Evolutionary conservation across 805 yeast species (phyloP).

Genomic region (Maudiozyma serrabonitensis): DNA sequence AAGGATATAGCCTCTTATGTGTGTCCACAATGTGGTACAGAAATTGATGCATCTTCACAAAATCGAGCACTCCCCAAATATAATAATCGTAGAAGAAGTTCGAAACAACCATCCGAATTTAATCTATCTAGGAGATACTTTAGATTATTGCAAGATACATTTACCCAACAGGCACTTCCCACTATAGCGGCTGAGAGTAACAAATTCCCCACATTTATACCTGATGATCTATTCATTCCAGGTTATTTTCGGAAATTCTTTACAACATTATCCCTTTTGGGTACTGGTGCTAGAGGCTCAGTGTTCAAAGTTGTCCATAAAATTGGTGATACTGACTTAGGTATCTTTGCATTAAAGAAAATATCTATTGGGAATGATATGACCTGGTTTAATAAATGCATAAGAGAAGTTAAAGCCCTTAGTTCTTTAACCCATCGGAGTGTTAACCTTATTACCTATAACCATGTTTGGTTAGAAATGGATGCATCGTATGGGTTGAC

Average conservation of each 20-base stretch:
- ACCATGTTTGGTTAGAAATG: constrained; percentile 86
- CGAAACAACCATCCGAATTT: constrained; percentile 1
- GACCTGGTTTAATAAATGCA: constrained; percentile 55
- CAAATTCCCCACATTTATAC: constrained; percentile 25
- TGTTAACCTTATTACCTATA: constrained; percentile 66
- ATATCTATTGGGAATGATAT: constrained; percentile 75
- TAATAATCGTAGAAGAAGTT: background rate
- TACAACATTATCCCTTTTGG: constrained; percentile 47
- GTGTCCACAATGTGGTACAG: constrained; percentile 27
- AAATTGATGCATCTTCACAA: constrained; percentile 7
- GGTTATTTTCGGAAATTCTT: constrained; percentile 76
- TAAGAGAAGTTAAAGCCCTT: constrained; percentile 69
- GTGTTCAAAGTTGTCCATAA: constrained; percentile 78
- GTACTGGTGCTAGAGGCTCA: constrained; percentile 78
- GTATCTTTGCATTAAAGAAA: constrained; percentile 75
- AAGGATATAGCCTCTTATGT: constrained; percentile 17
- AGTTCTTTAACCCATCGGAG: constrained; percentile 38
- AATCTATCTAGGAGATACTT: constrained; percentile 16
- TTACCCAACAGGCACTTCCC: constrained; percentile 1
- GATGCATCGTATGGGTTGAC: constrained; percentile 36
- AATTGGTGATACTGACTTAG: constrained; percentile 58
- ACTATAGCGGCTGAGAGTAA: background rate
- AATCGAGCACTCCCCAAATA: background rate
- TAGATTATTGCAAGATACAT: constrained; percentile 14
- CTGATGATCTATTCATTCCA: constrained; percentile 58